Evolutionary conservation across 345 rosid genomes (phyloP).

Genomic region (Populus nigra): DNA sequence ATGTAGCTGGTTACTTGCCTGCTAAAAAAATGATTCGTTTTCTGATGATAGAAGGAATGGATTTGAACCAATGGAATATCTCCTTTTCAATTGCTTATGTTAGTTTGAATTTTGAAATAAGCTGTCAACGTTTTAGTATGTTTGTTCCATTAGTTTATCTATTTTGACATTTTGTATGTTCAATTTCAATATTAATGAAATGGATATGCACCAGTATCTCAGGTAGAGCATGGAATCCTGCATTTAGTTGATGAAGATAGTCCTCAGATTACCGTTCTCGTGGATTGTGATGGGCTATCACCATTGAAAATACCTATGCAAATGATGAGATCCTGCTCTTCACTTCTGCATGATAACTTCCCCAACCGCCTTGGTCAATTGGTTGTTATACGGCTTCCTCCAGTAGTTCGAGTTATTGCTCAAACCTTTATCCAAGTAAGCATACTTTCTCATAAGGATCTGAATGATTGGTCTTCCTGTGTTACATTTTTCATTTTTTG

Average conservation of each 20-base stretch:
- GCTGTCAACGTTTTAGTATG: background rate
- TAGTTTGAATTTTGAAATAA: background rate
- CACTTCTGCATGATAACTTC: constrained; percentile 84
- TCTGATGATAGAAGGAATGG: background rate
- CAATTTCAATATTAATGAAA: background rate
- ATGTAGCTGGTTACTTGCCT: background rate
- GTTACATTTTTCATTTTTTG: background rate
- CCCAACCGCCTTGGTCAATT: constrained; percentile 82
- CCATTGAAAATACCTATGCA: constrained; percentile 91
- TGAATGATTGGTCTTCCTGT: background rate
- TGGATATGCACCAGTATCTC: constrained; percentile 64
- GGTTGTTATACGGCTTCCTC: constrained; percentile 83
- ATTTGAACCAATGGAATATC: background rate
- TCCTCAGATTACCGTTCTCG: constrained; percentile 69
- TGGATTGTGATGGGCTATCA: constrained; percentile 87
- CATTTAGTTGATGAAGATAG: constrained; percentile 53
- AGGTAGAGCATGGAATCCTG: constrained; percentile 79
- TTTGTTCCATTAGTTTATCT: background rate
- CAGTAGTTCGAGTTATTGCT: constrained; percentile 75
- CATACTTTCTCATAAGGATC: background rate
- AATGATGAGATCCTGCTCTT: constrained; percentile 76
- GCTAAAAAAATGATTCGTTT: background rate
- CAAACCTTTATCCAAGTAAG: constrained; percentile 88
- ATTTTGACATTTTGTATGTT: background rate
- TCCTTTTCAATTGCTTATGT: background rate